Evolutionary conservation across 2,329 filamentous ascomycete species (phyloP).

Genomic region (Talaromyces amestolkiae): DNA sequence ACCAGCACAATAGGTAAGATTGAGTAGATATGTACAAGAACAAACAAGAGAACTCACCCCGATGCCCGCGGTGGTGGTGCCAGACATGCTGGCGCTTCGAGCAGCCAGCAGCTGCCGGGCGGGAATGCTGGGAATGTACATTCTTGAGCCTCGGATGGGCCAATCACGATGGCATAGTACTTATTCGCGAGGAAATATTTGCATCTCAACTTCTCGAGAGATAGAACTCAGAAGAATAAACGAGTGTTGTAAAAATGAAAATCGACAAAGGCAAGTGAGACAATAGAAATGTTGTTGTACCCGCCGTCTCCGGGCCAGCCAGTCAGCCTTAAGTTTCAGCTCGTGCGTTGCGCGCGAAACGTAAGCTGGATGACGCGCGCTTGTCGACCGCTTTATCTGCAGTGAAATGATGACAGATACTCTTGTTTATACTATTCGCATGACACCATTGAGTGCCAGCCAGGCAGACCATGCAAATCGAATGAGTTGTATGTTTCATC

Average conservation of each 20-base stretch:
- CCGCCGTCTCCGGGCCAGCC: slow-evolving; percentile 14
- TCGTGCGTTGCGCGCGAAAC: background rate
- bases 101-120: slow-evolving; percentile 10
- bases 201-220: background rate
- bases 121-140: slow-evolving; percentile 18
- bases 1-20: background rate
- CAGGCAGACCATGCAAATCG: background rate
- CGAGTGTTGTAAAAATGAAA: background rate
- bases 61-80: slow-evolving; percentile 8
- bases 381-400: background rate
- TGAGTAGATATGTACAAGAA: background rate
- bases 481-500: background rate
- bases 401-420: background rate
- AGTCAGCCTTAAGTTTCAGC: slow-evolving; percentile 4
- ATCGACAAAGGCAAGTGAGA: background rate
- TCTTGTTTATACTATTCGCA: background rate
- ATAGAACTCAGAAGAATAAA: background rate
- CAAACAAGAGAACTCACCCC: slow-evolving; percentile 11
- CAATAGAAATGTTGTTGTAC: background rate
- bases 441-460: background rate
- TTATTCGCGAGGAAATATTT: background rate
- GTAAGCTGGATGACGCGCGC: background rate
- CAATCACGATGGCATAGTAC: slow-evolving; percentile 14
- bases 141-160: slow-evolving; percentile 10
- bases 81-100: slow-evolving; percentile 3